Conservation (phyloP, 306 rosid genomes). For the Vigna mungo region DNA sequence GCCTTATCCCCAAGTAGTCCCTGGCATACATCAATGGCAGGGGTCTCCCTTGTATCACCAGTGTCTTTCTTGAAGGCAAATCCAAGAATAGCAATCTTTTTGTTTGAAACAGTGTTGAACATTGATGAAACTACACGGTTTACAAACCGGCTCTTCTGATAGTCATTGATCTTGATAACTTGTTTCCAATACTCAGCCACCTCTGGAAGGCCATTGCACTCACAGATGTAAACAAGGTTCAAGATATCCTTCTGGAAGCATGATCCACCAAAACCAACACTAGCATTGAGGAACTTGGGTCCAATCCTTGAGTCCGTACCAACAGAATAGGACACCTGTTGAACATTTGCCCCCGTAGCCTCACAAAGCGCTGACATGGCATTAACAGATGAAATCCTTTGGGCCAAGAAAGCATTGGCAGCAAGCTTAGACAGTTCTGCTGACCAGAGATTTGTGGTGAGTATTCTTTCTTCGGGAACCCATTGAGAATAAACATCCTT, state of each 20-base stretch:
- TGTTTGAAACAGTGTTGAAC: conserved; percentile 94
- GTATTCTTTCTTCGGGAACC: conserved; percentile 85
- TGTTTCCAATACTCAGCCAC: conserved; percentile 99
- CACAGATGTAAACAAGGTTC: conserved; percentile 95
- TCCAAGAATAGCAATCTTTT: conserved; percentile 89
- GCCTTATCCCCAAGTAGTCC: conserved; percentile 94
- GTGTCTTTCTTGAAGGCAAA: conserved; percentile 99
- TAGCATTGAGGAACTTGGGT: conserved; percentile 95
- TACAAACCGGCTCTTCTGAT: conserved; percentile 94
- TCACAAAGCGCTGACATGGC: conserved; percentile 99
- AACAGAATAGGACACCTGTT: conserved; percentile 85
- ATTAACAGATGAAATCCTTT: conserved; percentile 96
- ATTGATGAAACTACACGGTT: conserved; percentile 96
- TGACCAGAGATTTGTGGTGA: conserved; percentile 98
- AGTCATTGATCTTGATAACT: conserved; percentile 96
- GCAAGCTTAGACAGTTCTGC: conserved; percentile 99
- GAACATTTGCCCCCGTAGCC: conserved; percentile 90
- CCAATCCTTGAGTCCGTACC: conserved; percentile 97
- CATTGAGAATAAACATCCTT: conserved; percentile 89
- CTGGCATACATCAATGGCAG: conserved; percentile 98
- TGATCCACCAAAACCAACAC: conserved; percentile 99
- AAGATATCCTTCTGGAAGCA: conserved; percentile 98
- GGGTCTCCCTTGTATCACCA: conserved; percentile 98
- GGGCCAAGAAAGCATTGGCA: conserved; percentile 98
- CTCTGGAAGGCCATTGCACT: conserved; percentile 99